Evolutionary conservation across 2,329 filamentous ascomycete genomes (phyloP), one percentile per base, ranked within the genome.

Genomic region (Cadophora malorum): DNA sequence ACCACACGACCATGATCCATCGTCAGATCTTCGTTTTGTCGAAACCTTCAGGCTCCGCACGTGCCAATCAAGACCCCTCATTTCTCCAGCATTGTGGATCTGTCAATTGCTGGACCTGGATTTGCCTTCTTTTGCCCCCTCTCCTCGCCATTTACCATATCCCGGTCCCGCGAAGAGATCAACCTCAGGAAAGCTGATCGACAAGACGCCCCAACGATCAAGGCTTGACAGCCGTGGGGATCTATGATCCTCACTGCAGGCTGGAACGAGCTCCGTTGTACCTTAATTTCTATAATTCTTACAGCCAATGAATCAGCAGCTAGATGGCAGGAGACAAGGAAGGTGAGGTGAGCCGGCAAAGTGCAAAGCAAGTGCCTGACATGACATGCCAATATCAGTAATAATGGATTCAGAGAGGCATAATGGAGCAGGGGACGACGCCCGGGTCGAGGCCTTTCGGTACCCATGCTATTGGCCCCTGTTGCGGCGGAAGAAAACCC

Each of bases 181-280:
- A 47, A 62, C 49, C 38, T 49, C 28, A 50, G 16, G 10, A 62
- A 31, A 41, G 59, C 41, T 49, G 59, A 62, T 61, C 59, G 41
- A 62, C 59, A 25, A 47, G 21, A 38, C 41, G 6, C 33, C 35
- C n/a, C 55, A 59, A 41, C 55, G n/a, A 59, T 59, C 33, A 59
- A 59, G 55, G 55, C 55, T 59, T 59, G 55, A 59, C 25, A 33
- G 38, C 25, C 38, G 59, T 62, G 45, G 59, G 41, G 38, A 62
- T 62, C 41, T 62, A 50, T 62, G 41, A 50, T 62, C 59, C 38
- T 62, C 59, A 62, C 23, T 62, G 59, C 59, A 62, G 59, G 59
- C 59, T 62, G 59, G 59, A 33, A 25, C 21, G 59, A 62, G 59
- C 59, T 62, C 59, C 41, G 45, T 62, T 50, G 45, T 49, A 62